Evolutionary conservation across 1,139 yeast species (phyloP), one percentile per base, ranked within the genome.

Genomic region (Debaryomyces sp.): DNA sequence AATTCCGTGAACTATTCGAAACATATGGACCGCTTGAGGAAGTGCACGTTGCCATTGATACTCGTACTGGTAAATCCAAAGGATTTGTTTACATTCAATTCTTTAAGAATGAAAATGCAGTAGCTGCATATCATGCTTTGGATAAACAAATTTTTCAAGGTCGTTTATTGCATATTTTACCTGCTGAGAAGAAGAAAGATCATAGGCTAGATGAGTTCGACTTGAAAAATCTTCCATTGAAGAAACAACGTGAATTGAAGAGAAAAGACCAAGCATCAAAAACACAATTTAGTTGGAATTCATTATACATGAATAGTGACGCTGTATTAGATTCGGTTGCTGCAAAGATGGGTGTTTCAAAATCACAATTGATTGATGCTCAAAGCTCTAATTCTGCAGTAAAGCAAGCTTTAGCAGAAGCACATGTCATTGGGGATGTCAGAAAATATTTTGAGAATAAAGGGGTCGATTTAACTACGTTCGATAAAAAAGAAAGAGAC

Each of bases 391-490:
- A 80, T 55, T 88, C 96, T 45, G 97, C 96, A 1, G 98, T 94
- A n/a, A 90, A 91, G 62, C 98, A 92, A 67, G 98, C 99, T 0
- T 79, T 94, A 54, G 99, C 99, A 0, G 99, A 94, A 71, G 96
- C 98, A 1, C 94, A 91, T 62, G 96, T 92, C 21, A 86, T 94
- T 61, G 95, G 94, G 41, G 95, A 88, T 66, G 96, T 94, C 12
- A 82, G 96, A 61, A 83, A 83, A 57, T 94, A 84, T 67, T 94
- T 94, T 66, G 96, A 90, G 64, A 70, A 75, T 18, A 86, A 85
- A 62, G 96, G 96, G 21, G 89, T 95, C 37, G 97, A 94, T 69
- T 73, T 94, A 52, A 75, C 87, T 4, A 79, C 84, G 34, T 94
- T 94, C 63, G 78, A 77, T 49, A 78, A 78, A 51, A 84, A 83